These are phyloP conservation scores for Heliamphora exappendiculata DNA, from an alignment of 148 eudicot genomes.

Conservation along the genomic window DNA sequence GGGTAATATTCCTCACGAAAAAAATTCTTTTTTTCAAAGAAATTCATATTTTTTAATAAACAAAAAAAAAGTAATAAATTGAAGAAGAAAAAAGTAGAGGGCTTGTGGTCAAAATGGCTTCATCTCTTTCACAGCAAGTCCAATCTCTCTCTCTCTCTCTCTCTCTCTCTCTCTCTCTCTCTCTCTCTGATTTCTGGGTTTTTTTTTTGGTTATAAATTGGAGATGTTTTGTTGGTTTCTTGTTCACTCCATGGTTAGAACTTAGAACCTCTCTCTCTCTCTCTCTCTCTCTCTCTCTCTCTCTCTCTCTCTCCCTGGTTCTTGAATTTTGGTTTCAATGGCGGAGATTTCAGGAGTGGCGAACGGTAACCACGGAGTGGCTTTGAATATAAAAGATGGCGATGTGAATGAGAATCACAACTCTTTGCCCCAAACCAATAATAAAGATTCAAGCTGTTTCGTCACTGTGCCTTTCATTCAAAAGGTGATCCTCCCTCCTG, in stretches of 20 bases:
- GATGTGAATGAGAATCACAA: conserved; percentile 6
- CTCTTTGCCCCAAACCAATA: conserved; percentile 6
- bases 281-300: conserved; percentile 6
- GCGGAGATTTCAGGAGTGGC: conserved; percentile 35
- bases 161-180: not conserved
- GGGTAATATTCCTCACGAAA: too few species aligned
- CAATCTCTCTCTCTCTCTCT: not conserved
- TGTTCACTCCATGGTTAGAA: not conserved
- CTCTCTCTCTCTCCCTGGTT: not conserved
- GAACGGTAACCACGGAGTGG: conserved; percentile 48
- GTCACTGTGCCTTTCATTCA: conserved; percentile 52
- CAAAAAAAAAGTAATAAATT: not conserved
- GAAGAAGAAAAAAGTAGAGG: not conserved
- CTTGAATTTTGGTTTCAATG: conserved; percentile 22
- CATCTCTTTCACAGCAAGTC: not conserved
- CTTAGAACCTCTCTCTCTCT: not conserved
- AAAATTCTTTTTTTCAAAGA: too few species aligned
- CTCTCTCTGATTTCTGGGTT: not conserved
- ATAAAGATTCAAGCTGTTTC: conserved; percentile 16
- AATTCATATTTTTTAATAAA: too few species aligned
- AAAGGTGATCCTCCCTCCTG: conserved; percentile 32
- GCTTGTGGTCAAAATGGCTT: not conserved
- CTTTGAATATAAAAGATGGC: conserved; percentile 34
- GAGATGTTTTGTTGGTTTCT: not conserved
- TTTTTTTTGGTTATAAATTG: not conserved